These are phyloP conservation scores for Massarina eburnea DNA, from an alignment of 2,329 filamentous ascomycete species.

Conservation along the genomic window DNA sequence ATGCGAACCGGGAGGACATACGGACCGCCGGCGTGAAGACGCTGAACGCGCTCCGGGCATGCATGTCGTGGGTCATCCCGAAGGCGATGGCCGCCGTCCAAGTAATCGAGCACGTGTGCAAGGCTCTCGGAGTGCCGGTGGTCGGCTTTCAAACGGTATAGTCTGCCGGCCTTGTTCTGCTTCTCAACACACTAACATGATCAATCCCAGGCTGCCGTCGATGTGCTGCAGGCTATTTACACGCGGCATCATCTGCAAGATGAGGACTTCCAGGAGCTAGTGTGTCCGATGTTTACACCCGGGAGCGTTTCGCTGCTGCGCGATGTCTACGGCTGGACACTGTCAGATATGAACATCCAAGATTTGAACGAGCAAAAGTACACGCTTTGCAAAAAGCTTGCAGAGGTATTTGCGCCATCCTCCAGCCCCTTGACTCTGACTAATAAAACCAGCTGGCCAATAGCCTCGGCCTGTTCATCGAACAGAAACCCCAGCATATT, in stretches of 20 bases:
- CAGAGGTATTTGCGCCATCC: slow-evolving; percentile 64
- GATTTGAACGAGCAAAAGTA: slow-evolving; percentile 93
- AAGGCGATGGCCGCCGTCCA: slow-evolving; percentile 68
- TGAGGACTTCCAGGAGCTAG: slow-evolving; percentile 75
- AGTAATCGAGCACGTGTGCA: slow-evolving; percentile 42
- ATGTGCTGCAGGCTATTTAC: slow-evolving; percentile 82
- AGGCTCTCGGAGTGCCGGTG: slow-evolving; percentile 41
- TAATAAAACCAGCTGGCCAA: slow-evolving; percentile 69
- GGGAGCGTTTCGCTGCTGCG: slow-evolving; percentile 71
- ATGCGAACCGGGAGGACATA: slow-evolving; percentile 66
- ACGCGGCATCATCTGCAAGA: slow-evolving; percentile 71
- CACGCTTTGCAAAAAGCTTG: slow-evolving; percentile 87
- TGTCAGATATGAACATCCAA: slow-evolving; percentile 74
- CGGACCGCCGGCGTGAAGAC: slow-evolving; percentile 73
- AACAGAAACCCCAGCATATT: slow-evolving; percentile 70
- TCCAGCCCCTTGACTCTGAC: slow-evolving; percentile 12
- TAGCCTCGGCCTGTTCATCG: slow-evolving; percentile 79
- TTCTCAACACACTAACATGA: slow-evolving; percentile 2
- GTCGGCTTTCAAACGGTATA: slow-evolving; percentile 40
- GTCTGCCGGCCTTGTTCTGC: neutral
- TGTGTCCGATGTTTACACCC: slow-evolving; percentile 76
- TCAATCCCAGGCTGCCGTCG: slow-evolving; percentile 60
- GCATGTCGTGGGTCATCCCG: slow-evolving; percentile 85
- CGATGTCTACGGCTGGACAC: slow-evolving; percentile 77
- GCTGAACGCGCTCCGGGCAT: slow-evolving; percentile 74